These are phyloP conservation scores for Stipa capillata DNA, from an alignment of 176 grass and related monocot genomes.

Conservation along the genomic window DNA sequence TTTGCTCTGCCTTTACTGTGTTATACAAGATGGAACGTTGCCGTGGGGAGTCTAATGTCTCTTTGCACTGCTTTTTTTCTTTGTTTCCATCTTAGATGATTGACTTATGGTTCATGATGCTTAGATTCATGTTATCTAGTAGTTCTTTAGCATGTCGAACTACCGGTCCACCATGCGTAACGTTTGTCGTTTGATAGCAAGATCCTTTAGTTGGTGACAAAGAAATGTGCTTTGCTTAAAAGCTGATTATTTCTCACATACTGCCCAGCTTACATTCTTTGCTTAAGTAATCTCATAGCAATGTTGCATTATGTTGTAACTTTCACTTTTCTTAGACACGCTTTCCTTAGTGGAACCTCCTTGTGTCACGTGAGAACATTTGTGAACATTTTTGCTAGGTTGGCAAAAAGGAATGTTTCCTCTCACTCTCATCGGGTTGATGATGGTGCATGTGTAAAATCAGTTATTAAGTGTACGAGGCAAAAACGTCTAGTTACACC, in stretches of 20 bases:
- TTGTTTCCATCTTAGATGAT: not conserved
- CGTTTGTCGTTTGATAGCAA: conserved; percentile 1
- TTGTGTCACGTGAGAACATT: not conserved
- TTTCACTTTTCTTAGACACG: not conserved
- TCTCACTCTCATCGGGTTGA: not conserved
- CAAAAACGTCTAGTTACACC: not conserved
- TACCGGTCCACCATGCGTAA: not conserved
- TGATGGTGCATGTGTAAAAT: not conserved
- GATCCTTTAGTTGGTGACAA: not conserved
- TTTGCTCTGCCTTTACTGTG: conserved; percentile 11
- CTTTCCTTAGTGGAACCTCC: not conserved
- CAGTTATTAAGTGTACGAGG: not conserved
- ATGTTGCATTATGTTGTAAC: not conserved
- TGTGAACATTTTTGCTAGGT: not conserved
- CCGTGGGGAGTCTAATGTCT: not conserved
- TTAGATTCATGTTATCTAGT: conserved; percentile 3
- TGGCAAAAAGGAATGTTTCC: not conserved
- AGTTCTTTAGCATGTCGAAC: not conserved
- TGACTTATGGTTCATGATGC: not conserved
- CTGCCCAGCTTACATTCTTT: not conserved
- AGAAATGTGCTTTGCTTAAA: not conserved
- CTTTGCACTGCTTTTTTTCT: not conserved
- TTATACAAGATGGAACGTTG: conserved; percentile 7
- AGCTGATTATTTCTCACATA: not conserved
- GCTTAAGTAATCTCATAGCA: not conserved